Evolutionary conservation across 2,329 filamentous ascomycete genomes (phyloP).

Genomic region (Tricladium varicosporioides): DNA sequence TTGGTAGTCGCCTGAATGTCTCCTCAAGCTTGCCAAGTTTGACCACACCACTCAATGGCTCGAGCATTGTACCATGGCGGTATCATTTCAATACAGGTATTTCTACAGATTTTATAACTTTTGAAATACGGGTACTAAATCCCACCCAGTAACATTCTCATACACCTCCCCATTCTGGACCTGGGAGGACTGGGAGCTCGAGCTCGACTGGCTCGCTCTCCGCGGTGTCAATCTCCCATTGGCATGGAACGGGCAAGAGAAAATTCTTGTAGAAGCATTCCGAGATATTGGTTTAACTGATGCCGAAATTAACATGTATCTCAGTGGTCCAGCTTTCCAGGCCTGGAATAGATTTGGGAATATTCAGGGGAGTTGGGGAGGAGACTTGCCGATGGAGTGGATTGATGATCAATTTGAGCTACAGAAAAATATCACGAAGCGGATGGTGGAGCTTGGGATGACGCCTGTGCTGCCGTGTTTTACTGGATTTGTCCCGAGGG

Average conservation of each 20-base stretch:
- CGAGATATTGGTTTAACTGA: slow-evolving; percentile 43
- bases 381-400: slow-evolving; percentile 43
- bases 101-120: not conserved
- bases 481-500: slow-evolving; percentile 47
- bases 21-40: slow-evolving; percentile 33
- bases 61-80: slow-evolving; percentile 43
- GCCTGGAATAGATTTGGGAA: slow-evolving; percentile 55
- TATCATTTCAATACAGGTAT: slow-evolving; percentile 51
- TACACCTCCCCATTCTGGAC: slow-evolving; percentile 50
- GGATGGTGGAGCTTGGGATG: slow-evolving; percentile 53
- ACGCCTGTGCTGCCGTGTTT: slow-evolving; percentile 50
- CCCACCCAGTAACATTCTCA: slow-evolving; percentile 45
- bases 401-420: slow-evolving; percentile 46
- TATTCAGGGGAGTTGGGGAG: slow-evolving; percentile 49
- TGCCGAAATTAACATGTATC: slow-evolving; percentile 43
- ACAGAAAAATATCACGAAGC: slow-evolving; percentile 46
- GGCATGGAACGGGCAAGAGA: slow-evolving; percentile 51
- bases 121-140: not conserved
- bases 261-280: slow-evolving; percentile 48
- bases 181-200: slow-evolving; percentile 52
- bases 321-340: slow-evolving; percentile 50
- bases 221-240: slow-evolving; percentile 50
- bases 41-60: slow-evolving; percentile 36
- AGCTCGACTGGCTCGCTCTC: slow-evolving; percentile 52
- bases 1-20: slow-evolving; percentile 41